Evolutionary conservation across 306 rosid genomes (phyloP), one percentile per base, ranked within the genome.

Genomic region (Vachellia pachyceras): DNA sequence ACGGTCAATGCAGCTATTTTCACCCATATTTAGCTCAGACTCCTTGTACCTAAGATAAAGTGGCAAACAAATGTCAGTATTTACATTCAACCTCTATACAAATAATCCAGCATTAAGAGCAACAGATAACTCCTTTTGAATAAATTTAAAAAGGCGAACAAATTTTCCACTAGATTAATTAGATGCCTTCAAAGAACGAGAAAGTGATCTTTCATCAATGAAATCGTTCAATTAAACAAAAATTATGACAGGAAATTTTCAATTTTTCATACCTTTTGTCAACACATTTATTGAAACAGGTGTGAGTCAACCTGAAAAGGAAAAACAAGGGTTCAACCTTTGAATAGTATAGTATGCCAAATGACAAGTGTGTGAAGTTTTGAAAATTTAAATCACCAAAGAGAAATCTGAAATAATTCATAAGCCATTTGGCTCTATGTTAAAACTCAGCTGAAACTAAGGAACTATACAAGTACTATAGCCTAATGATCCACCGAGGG

Each of bases 1-100:
- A 6, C 99, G 98, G 25, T 95, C 99, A 82, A 92, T 93, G 89
- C 99, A 95, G 80, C 94, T 89, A 85, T 95, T 95, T 90, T 95
- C 99, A 76, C 99, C 99, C 98, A 93, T 95, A 67, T 95, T 92
- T 82, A 95, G 87, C 88, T 95, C 98, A 72, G 93, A 82, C 79
- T 95, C 99, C 94, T 92, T 95, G 91, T 95, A 95, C 92, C 99
- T 95, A 84, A 72, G 77, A 86, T 22, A 75, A 20, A 44, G 63
- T 11, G 4, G 65, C 63, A 58, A 52, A 22, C 20, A 22, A 5
- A 47, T 57, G 77, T 41, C 80, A 72, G 41, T 57, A 65, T 47
- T 22, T 57, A 42, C 75, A 76, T 3, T 45, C 52, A 57, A 60
- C n/a, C 64, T n/a, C 73, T n/a, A 54, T 40, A 55, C 23, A 44